Conservation (phyloP, 139 green algal genomes). For the Chlorella sorokiniana region DNA sequence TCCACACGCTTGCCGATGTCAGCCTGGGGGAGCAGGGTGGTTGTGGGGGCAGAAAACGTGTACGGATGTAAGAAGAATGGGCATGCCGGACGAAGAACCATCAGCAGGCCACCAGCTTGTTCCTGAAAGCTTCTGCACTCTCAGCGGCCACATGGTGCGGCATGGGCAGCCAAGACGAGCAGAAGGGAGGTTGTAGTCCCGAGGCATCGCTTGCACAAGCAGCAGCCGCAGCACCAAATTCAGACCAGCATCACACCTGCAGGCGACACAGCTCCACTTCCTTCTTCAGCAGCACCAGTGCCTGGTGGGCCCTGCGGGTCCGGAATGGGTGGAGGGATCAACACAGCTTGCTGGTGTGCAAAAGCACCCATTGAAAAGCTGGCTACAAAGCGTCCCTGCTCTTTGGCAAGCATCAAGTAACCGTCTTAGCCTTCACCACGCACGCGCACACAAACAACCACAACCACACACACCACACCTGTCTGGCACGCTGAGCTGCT, state of each 20-base stretch:
- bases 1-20: conserved; percentile 93
- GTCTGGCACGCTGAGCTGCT: conserved; percentile 78
- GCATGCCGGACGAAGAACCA: no score
- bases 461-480: conserved; percentile 48
- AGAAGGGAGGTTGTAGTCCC: no score
- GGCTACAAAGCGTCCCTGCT: not conserved
- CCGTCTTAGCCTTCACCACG: no score
- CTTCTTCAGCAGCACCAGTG: conserved; percentile 94
- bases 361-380: not conserved
- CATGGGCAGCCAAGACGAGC: not conserved
- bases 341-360: no score
- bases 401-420: no score
- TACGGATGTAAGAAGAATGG: no score
- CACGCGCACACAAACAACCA: not conserved
- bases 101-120: no score
- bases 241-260: conserved; percentile 47
- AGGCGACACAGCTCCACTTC: conserved; percentile 96
- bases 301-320: conserved; percentile 51
- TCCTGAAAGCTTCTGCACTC: no score
- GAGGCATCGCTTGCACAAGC: not conserved
- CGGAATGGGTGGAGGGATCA: not conserved
- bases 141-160: not conserved
- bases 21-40: conserved; percentile 24
- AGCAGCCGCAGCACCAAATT: not conserved
- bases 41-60: not conserved